phyloP scores from a whole-genome alignment of 345 rosid species.

The Populus alba region DNA sequence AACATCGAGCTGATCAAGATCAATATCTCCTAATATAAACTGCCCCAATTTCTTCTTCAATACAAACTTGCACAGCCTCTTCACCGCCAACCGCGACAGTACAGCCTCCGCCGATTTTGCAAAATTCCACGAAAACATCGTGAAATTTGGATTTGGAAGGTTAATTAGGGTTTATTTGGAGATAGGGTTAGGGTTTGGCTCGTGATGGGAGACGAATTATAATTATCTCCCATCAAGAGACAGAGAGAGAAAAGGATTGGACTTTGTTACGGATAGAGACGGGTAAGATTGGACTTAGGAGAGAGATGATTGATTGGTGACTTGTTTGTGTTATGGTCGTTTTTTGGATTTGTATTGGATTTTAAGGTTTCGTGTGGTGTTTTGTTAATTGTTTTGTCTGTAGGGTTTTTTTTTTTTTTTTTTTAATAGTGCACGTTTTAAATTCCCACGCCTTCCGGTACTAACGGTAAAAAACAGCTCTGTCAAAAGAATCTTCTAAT shows the following conservation, averaged over 20 bases:
- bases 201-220: conserved; percentile 14
- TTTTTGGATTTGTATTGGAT: no score
- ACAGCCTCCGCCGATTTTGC: conserved; percentile 73
- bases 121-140: conserved; percentile 55
- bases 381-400: no score
- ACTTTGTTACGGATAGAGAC: neutral
- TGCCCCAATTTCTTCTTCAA: conserved; percentile 92
- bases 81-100: conserved; percentile 85
- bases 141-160: neutral
- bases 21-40: conserved; percentile 80
- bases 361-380: no score
- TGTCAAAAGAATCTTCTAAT: no score
- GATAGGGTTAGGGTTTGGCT: conserved; percentile 15
- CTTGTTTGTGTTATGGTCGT: no score
- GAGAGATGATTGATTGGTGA: neutral
- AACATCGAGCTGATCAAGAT: conserved; percentile 87
- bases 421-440: no score
- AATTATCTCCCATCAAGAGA: conserved; percentile 17
- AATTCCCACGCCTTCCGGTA: no score
- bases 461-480: no score
- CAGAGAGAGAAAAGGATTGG: neutral
- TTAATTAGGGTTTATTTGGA: neutral
- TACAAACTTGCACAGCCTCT: conserved; percentile 72
- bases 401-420: no score
- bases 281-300: neutral